Evolutionary conservation across 2,329 filamentous ascomycete species (phyloP).

Genomic region (Lachnellula arida): DNA sequence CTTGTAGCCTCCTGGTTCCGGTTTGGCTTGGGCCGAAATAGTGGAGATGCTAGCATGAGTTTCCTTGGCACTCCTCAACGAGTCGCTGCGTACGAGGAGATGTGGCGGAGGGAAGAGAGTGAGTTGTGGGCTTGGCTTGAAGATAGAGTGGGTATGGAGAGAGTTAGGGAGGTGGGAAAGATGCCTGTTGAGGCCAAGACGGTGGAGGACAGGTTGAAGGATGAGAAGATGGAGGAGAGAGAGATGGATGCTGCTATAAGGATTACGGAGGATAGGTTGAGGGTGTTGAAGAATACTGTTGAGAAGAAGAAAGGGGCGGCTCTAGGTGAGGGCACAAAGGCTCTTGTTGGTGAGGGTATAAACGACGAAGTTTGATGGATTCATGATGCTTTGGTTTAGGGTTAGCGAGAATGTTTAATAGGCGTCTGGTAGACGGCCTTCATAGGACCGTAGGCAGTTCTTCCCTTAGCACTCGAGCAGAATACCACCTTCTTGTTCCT

Average conservation of each 20-base stretch:
- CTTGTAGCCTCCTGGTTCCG: slow-evolving; percentile 72
- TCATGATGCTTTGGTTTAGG: not conserved
- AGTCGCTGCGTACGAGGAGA: slow-evolving; percentile 81
- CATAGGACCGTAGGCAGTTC: too few species aligned
- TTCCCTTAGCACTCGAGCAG: not conserved
- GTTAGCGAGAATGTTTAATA: not conserved
- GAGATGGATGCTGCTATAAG: slow-evolving; percentile 37
- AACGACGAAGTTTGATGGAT: not conserved
- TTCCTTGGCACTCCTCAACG: slow-evolving; percentile 53
- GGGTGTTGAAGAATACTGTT: slow-evolving; percentile 69
- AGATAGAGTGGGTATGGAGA: slow-evolving; percentile 55
- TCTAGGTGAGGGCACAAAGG: not conserved
- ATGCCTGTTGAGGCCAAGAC: slow-evolving; percentile 26
- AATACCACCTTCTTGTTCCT: not conserved
- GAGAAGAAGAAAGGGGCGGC: slow-evolving; percentile 33
- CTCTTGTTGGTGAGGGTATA: too few species aligned
- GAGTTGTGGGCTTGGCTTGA: slow-evolving; percentile 34
- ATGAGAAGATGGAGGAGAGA: slow-evolving; percentile 27
- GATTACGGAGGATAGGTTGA: slow-evolving; percentile 79
- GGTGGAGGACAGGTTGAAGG: slow-evolving; percentile 22
- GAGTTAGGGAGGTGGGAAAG: slow-evolving; percentile 53
- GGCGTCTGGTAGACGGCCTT: too few species aligned
- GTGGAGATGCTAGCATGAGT: slow-evolving; percentile 35
- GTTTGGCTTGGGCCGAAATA: slow-evolving; percentile 43
- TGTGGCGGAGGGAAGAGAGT: slow-evolving; percentile 48